These are phyloP conservation scores for Dactylonectria estremocensis DNA, from an alignment of 2,329 filamentous ascomycete species.

Conservation along the genomic window DNA sequence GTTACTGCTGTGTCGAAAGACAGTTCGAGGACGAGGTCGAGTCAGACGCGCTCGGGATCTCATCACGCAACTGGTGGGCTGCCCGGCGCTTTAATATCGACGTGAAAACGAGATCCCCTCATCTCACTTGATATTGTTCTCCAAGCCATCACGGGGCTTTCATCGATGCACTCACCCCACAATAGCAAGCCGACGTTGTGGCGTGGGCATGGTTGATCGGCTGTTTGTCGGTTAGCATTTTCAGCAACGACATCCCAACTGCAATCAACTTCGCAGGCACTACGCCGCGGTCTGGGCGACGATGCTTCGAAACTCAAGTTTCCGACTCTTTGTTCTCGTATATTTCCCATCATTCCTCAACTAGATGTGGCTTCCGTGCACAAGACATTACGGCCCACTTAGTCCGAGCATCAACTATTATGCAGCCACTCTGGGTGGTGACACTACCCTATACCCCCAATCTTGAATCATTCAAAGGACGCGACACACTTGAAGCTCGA, in stretches of 20 bases:
- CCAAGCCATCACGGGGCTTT: constrained; percentile 42
- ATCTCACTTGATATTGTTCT: constrained; percentile 49
- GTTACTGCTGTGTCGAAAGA: constrained; percentile 49
- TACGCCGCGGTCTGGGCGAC: constrained; percentile 9
- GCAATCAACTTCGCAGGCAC: background rate
- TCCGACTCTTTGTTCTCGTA: background rate
- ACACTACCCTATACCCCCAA: constrained; percentile 1
- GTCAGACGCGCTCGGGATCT: constrained; percentile 48
- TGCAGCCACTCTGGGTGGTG: background rate
- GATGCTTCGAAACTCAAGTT: background rate
- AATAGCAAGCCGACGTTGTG: constrained; percentile 39
- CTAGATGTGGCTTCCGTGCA: background rate
- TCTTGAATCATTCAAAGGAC: background rate
- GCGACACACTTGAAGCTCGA: background rate
- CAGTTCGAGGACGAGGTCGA: constrained; percentile 50
- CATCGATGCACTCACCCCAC: constrained; percentile 44
- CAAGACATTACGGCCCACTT: background rate
- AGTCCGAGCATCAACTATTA: background rate
- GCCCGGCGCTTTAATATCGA: constrained; percentile 41
- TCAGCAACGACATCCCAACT: constrained; percentile 34
- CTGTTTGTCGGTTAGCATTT: constrained; percentile 44
- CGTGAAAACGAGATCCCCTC: constrained; percentile 32
- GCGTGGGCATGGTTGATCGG: constrained; percentile 40
- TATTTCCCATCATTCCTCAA: background rate
- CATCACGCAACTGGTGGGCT: constrained; percentile 48